Conservation (phyloP, 2,329 filamentous ascomycete species). For the Bipolaris bicolor region DNA sequence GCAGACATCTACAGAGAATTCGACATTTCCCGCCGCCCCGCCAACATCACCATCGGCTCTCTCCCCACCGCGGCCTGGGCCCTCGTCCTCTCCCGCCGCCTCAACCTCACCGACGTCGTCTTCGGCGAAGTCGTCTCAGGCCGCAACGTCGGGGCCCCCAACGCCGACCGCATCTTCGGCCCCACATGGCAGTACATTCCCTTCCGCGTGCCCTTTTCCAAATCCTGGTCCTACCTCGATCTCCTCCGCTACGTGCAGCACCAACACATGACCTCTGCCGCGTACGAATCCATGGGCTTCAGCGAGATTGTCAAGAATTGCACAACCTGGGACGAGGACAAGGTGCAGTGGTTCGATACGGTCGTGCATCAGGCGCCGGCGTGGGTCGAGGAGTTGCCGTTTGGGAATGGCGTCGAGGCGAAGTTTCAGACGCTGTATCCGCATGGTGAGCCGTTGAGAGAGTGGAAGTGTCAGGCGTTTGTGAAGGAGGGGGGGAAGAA, state of each 20-base stretch:
- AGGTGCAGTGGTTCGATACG: slow-evolving; percentile 45
- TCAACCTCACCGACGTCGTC: slow-evolving; percentile 61
- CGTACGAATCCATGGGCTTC: slow-evolving; percentile 48
- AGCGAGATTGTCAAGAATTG: slow-evolving; percentile 44
- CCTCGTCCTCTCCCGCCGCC: slow-evolving; percentile 63
- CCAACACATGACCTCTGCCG: slow-evolving; percentile 42
- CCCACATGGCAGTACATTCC: slow-evolving; percentile 73
- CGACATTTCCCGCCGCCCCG: slow-evolving; percentile 52
- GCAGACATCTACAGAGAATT: slow-evolving; percentile 43
- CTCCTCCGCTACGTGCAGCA: slow-evolving; percentile 46
- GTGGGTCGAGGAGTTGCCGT: slow-evolving; percentile 63
- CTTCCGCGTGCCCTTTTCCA: slow-evolving; percentile 63
- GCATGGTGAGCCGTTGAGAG: slow-evolving; percentile 45
- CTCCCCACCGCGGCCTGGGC: slow-evolving; percentile 73
- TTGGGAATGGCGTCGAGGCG: slow-evolving; percentile 44
- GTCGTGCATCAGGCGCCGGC: slow-evolving; percentile 52
- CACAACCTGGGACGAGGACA: slow-evolving; percentile 38
- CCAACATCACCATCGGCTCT: slow-evolving; percentile 67
- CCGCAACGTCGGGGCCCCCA: slow-evolving; percentile 63
- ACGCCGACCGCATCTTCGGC: slow-evolving; percentile 64
- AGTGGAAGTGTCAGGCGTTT: slow-evolving; percentile 68
- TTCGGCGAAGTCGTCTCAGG: slow-evolving; percentile 72
- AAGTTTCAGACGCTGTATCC: slow-evolving; percentile 65
- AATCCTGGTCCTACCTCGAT: slow-evolving; percentile 52
- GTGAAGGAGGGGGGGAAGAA: slow-evolving; percentile 55